A percentile compares a stretch with the other conserved stretches of the same genome.
These are phyloP conservation scores for Potentilla sterilis DNA, from an alignment of 306 rosid genomes.

Conservation along the genomic window DNA sequence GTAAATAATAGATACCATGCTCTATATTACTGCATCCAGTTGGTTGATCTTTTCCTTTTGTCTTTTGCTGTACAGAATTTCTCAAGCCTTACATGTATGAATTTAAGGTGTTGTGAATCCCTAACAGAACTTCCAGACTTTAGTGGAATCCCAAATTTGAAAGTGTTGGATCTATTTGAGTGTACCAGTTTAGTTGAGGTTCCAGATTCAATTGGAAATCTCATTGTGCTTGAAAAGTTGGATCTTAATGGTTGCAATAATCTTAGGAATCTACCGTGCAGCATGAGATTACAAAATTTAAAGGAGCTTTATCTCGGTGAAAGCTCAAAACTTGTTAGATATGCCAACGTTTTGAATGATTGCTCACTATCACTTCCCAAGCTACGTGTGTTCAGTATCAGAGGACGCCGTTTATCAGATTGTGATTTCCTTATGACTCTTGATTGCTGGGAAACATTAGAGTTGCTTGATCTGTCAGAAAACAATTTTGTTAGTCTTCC, in stretches of 20 bases:
- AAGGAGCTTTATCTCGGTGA: too few relatives aligned
- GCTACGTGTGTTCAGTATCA: background rate
- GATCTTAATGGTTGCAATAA: background rate
- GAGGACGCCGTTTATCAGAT: background rate
- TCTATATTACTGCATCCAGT: too few relatives aligned
- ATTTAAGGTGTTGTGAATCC: background rate
- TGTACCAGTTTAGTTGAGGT: slow-evolving; percentile 3
- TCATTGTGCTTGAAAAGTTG: background rate
- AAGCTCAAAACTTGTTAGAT: background rate
- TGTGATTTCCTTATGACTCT: background rate
- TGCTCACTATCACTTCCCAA: background rate
- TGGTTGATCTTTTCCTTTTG: background rate
- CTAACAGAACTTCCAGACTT: background rate
- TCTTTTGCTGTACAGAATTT: background rate
- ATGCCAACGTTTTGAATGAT: background rate
- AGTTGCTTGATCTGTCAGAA: fast-evolving
- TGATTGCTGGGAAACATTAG: background rate
- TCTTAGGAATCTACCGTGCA: background rate
- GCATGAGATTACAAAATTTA: too few relatives aligned
- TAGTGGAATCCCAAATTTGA: background rate
- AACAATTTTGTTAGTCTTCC: background rate
- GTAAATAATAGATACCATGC: too few relatives aligned
- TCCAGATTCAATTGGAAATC: background rate
- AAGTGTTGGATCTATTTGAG: background rate
- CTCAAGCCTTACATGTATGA: background rate